Evolutionary conservation across 768 basidiomycete genomes (phyloP), one percentile per base, ranked within the genome.

Genomic region (Pleurotus ostreatus): DNA sequence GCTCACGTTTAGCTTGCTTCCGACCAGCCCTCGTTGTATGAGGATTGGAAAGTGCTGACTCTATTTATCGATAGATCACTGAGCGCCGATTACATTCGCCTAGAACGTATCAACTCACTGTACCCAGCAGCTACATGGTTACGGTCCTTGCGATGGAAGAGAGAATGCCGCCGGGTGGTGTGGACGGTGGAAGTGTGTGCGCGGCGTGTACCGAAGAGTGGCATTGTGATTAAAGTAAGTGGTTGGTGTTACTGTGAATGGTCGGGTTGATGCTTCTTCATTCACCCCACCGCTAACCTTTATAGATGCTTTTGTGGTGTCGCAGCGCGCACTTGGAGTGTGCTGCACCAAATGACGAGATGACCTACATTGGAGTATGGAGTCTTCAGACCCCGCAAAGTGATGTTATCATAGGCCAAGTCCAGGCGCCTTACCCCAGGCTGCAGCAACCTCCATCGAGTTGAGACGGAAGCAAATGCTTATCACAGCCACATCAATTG

Each of bases 11-110:
- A 3, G 79, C 79, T 57, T 74, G 71, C 61, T 71, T 72, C 11
- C 79, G 70, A 3, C 78, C 77, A n/a, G 63, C 46, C 8, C 62
- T 70, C 3, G 77, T 78, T 5, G 79, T 81, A 49, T 79, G 77
- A 2, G 81, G 78, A 60, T 80, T 83, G n/a, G 75, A 56, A 4
- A 81, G 67, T 2, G 80, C 77, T 34, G 78, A 75, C 67, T 75
- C 77, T 79, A 61, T 18, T 34, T 34, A 34, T 34, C 8, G 48
- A 41, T 16, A 44, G 40, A 6, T 40, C 39, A 41, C 37, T 55
- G 13, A 56, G 40, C 25, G 55, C 38, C 39, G 15, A 13, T 39
- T 16, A 6, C 46, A 46, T 56, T 18, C 20, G 2, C 37, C 57
- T n/a, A 12, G 34, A 46, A 3, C 16, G 53, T 18, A 37, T 23